A percentile compares a stretch with the other conserved stretches of the same genome.
phyloP scores from a whole-genome alignment of 768 basidiomycete genomes.

The Lentinus tigrinus region DNA sequence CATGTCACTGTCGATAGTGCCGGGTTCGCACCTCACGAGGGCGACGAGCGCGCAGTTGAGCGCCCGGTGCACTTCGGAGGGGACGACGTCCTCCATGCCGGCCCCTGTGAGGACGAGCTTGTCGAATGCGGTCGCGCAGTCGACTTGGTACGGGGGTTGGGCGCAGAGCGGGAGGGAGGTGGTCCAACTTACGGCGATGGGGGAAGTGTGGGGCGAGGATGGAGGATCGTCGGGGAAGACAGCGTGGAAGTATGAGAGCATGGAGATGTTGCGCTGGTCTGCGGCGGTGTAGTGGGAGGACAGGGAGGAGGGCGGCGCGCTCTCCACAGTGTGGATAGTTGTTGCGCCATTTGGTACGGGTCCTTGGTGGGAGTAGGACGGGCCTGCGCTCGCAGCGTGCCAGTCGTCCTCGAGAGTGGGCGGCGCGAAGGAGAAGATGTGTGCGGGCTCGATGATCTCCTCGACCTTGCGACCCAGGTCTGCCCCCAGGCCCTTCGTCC shows the following conservation, averaged over 20 bases:
- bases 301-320: constrained; percentile 46
- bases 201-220: constrained; percentile 13
- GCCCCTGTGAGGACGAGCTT: constrained; percentile 67
- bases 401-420: constrained; percentile 10
- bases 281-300: constrained; percentile 52
- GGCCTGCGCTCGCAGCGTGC: not conserved
- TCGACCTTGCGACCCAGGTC: constrained; percentile 76
- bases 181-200: constrained; percentile 57
- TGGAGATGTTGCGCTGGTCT: constrained; percentile 68
- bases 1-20: constrained; percentile 35
- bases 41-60: constrained; percentile 83
- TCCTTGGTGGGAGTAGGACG: not conserved
- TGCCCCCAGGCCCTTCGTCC: constrained; percentile 90
- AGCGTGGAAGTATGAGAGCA: constrained; percentile 79
- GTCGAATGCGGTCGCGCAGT: constrained; percentile 55
- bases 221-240: constrained; percentile 29
- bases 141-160: constrained; percentile 70
- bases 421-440: constrained; percentile 52
- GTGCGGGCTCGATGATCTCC: constrained; percentile 55
- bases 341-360: not conserved
- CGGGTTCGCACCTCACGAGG: constrained; percentile 55
- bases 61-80: constrained; percentile 64
- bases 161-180: constrained; percentile 67
- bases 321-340: constrained; percentile 32
- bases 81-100: constrained; percentile 76